These are phyloP conservation scores for Tubosaeta sp. DNA, from an alignment of 768 basidiomycete species.

Conservation along the genomic window DNA sequence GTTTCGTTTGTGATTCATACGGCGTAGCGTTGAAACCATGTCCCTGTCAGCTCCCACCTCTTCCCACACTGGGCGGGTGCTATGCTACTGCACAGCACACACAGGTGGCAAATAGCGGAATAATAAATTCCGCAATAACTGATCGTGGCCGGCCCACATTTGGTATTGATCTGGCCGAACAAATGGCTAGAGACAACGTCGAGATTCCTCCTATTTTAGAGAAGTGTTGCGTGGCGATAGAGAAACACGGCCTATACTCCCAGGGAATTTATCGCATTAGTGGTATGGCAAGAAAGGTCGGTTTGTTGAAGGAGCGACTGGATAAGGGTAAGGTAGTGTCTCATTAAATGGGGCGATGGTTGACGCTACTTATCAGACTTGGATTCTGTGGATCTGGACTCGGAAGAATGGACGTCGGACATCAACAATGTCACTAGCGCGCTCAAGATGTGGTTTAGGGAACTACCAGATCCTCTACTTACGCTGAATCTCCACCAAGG, in stretches of 20 bases:
- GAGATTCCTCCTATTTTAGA: slow-evolving; percentile 86
- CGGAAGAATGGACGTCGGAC: slow-evolving; percentile 88
- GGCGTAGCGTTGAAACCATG: slow-evolving; percentile 1
- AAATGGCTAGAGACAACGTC: slow-evolving; percentile 85
- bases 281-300: slow-evolving; percentile 85
- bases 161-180: slow-evolving; percentile 87
- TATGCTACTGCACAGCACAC: slow-evolving; percentile 26
- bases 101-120: slow-evolving; percentile 23
- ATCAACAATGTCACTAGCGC: slow-evolving; percentile 96
- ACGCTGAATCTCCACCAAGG: slow-evolving; percentile 81
- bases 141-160: slow-evolving; percentile 82
- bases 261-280: slow-evolving; percentile 94
- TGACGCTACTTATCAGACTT: slow-evolving; percentile 53
- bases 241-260: slow-evolving; percentile 76
- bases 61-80: slow-evolving; percentile 41
- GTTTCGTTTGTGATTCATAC: slow-evolving; percentile 2
- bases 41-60: slow-evolving; percentile 52
- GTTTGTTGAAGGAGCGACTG: slow-evolving; percentile 72
- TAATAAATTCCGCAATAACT: slow-evolving; percentile 31
- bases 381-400: slow-evolving; percentile 80
- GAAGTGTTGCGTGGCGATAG: slow-evolving; percentile 90
- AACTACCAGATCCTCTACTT: slow-evolving; percentile 90
- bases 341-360: neutral
- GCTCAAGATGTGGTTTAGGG: slow-evolving; percentile 93
- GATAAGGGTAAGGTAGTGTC: slow-evolving; percentile 64